Conservation (phyloP, 2,329 filamentous ascomycete species). For the Pestalotiopsis fici region DNA sequence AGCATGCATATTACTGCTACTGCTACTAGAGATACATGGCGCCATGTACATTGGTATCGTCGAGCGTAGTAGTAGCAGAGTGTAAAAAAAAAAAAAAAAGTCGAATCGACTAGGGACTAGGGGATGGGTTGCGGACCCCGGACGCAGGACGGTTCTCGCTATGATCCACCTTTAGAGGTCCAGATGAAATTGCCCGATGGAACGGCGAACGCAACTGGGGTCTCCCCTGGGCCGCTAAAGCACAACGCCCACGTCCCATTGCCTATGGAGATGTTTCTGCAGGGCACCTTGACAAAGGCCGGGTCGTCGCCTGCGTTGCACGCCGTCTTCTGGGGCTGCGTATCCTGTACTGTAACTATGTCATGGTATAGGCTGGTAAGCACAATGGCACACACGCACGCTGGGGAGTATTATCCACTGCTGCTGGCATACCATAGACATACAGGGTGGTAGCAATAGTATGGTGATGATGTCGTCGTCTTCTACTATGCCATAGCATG, state of each 20-base stretch:
- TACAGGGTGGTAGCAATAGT: neutral
- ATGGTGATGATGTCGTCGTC: neutral
- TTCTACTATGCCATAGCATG: neutral
- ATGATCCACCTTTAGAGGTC: constrained; percentile 24
- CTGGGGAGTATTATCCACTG: neutral
- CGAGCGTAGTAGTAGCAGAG: neutral
- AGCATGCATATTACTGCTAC: neutral
- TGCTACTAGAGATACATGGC: neutral
- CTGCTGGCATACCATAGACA: neutral
- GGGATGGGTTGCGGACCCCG: constrained; percentile 25
- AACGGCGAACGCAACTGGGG: constrained; percentile 30
- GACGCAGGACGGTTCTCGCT: constrained; percentile 33
- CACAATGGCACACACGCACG: neutral
- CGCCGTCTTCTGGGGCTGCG: constrained; percentile 11
- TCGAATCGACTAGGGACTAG: neutral
- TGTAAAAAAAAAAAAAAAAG: too few relatives aligned
- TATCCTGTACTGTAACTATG: neutral
- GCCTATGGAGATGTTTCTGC: constrained; percentile 21
- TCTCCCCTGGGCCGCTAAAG: constrained; percentile 23
- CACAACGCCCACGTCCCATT: constrained; percentile 25
- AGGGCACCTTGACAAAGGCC: neutral
- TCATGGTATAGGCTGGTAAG: neutral
- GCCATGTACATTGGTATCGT: neutral
- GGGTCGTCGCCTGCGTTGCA: neutral
- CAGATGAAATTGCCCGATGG: constrained; percentile 47